These are phyloP conservation scores for Vitis riparia DNA, from an alignment of 164 flowering plant species.

Conservation along the genomic window DNA sequence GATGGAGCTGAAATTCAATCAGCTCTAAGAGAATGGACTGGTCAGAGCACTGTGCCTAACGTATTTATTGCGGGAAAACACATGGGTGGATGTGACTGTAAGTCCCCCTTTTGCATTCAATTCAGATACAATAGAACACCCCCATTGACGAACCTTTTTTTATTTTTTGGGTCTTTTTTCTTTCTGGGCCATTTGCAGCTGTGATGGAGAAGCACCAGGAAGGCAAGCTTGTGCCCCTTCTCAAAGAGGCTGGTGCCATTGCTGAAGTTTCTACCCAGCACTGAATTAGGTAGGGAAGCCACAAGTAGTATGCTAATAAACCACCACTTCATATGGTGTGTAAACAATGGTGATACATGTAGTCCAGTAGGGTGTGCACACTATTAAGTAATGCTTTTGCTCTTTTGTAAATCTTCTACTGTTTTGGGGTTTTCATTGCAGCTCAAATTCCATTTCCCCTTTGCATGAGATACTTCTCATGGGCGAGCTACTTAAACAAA, in stretches of 20 bases:
- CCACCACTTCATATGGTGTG: too few species aligned
- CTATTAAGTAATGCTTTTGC: too few species aligned
- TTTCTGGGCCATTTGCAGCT: constrained; percentile 33
- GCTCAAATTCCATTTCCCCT: too few species aligned
- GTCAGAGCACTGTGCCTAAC: constrained; percentile 77
- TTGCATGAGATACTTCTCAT: too few species aligned
- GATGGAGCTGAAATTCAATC: constrained; percentile 71
- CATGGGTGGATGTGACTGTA: constrained; percentile 87
- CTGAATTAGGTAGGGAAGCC: too few species aligned
- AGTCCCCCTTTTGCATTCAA: constrained; percentile 6
- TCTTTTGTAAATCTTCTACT: too few species aligned
- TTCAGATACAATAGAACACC: too few species aligned
- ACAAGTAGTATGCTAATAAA: too few species aligned
- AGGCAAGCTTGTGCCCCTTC: constrained; percentile 56
- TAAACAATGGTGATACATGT: too few species aligned
- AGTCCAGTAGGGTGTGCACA: too few species aligned
- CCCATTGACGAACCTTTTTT: neutral
- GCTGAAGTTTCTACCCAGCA: constrained; percentile 22
- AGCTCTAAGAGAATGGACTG: constrained; percentile 72
- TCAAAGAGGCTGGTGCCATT: constrained; percentile 52
- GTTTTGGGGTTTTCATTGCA: too few species aligned
- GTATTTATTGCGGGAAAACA: constrained; percentile 81
- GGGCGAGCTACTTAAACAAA: too few species aligned
- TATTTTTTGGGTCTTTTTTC: neutral
- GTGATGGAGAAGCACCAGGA: constrained; percentile 34